These are phyloP conservation scores for Aspergillus unguis DNA, from an alignment of 2,329 filamentous ascomycete genomes.

Conservation along the genomic window DNA sequence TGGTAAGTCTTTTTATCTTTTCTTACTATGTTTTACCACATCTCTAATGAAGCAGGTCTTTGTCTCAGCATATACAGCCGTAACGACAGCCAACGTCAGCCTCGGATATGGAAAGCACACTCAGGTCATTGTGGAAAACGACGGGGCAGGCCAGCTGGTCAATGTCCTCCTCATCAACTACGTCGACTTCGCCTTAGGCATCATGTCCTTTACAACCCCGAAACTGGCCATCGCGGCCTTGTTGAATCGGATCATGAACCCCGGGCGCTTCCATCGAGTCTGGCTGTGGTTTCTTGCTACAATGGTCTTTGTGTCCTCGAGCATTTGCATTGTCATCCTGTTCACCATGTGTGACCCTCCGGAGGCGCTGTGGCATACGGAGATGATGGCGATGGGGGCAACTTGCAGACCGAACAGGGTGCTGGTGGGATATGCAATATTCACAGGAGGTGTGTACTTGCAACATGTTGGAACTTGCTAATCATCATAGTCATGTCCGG, in stretches of 20 bases:
- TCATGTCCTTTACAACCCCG: constrained; percentile 28
- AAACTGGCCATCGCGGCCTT: constrained; percentile 29
- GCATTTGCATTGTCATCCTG: constrained; percentile 39
- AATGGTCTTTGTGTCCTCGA: constrained; percentile 29
- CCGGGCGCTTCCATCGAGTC: constrained; percentile 16
- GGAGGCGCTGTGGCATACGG: constrained; percentile 38
- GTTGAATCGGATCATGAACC: constrained; percentile 28
- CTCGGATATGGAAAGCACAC: constrained; percentile 44
- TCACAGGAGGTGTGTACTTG: constrained; percentile 33
- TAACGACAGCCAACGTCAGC: constrained; percentile 35
- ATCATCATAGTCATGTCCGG: constrained; percentile 27
- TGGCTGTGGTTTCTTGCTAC: constrained; percentile 30
- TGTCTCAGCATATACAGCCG: constrained; percentile 14
- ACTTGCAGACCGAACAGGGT: constrained; percentile 37
- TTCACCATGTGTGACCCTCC: constrained; percentile 45
- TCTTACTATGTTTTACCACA: background rate
- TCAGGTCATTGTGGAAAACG: constrained; percentile 24
- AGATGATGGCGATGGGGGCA: constrained; percentile 22
- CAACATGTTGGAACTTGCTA: no score
- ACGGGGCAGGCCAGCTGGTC: constrained; percentile 9
- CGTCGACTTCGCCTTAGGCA: constrained; percentile 26
- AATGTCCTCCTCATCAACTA: constrained; percentile 20
- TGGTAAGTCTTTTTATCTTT: constrained; percentile 19
- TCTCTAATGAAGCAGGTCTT: constrained; percentile 8
- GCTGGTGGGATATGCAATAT: constrained; percentile 42